Evolutionary conservation across 768 basidiomycete genomes (phyloP).

Genomic region (Suillus decipiens): DNA sequence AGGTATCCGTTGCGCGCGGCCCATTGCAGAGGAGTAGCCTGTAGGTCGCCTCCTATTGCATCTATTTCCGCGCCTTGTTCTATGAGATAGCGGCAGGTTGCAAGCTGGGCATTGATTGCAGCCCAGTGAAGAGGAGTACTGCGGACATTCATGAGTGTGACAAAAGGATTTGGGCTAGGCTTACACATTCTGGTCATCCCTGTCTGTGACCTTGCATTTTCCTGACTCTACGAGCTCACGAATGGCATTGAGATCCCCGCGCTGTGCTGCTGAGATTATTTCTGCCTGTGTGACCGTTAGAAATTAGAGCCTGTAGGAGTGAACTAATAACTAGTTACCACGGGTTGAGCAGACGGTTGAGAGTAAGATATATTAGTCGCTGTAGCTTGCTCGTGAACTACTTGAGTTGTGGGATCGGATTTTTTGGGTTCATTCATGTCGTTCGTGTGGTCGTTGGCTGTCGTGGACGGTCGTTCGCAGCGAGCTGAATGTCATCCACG

Average conservation of each 20-base stretch:
- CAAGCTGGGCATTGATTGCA: constrained; percentile 93
- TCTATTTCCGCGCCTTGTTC: constrained; percentile 96
- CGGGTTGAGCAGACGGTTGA: constrained; percentile 23
- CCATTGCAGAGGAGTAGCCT: constrained; percentile 97
- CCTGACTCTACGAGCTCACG: constrained; percentile 71
- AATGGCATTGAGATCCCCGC: constrained; percentile 74
- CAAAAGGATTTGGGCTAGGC: constrained; percentile 5
- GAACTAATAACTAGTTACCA: constrained; percentile 18
- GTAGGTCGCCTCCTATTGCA: constrained; percentile 89
- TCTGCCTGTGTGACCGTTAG: constrained; percentile 42
- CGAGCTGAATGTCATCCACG: constrained; percentile 13
- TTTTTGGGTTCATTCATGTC: constrained; percentile 34
- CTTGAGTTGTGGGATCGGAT: constrained; percentile 30
- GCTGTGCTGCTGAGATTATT: constrained; percentile 85
- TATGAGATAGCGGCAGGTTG: constrained; percentile 82
- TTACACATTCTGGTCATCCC: constrained; percentile 84
- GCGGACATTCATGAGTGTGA: constrained; percentile 9
- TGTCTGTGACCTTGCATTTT: constrained; percentile 68
- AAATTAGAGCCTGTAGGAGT: constrained; percentile 3
- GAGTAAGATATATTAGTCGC: constrained; percentile 29
- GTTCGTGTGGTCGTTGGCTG: constrained; percentile 19
- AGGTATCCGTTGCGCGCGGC: constrained; percentile 96
- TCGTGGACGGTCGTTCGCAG: constrained; percentile 17
- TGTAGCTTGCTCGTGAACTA: constrained; percentile 29
- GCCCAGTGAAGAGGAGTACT: constrained; percentile 96